Conservation (phyloP, 495 filamentous ascomycete genomes). For the Penicillium bovifimosum region DNA sequence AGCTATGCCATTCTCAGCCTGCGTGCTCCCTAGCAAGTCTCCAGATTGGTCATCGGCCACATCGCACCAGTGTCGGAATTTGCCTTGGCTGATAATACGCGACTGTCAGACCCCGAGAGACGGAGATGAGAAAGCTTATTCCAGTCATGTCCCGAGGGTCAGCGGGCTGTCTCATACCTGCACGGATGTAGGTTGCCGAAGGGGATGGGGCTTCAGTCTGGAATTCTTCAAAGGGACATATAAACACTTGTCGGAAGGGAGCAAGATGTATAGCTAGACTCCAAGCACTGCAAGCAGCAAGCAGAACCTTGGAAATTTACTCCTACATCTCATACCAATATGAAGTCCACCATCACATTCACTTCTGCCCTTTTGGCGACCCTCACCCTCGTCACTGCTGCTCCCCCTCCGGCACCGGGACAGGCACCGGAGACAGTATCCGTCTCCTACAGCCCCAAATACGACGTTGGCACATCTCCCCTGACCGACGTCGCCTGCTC, state of each 20-base stretch:
- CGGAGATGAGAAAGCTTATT: background rate
- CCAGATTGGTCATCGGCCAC: constrained; percentile 1
- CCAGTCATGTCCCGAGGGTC: constrained; percentile 3
- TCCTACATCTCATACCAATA: background rate
- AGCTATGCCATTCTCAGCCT: background rate
- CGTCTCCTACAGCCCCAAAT: constrained; percentile 36
- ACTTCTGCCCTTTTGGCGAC: constrained; percentile 16
- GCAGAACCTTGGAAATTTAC: background rate
- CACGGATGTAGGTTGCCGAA: constrained; percentile 3
- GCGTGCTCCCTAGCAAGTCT: background rate
- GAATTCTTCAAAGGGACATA: background rate
- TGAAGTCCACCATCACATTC: constrained; percentile 22
- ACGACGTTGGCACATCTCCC: constrained; percentile 36
- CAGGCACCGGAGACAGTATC: constrained; percentile 18
- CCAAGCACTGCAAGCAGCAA: background rate
- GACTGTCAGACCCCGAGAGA: too few species aligned
- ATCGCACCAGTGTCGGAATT: constrained; percentile 1
- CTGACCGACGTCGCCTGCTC: constrained; percentile 58
- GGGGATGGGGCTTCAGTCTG: background rate
- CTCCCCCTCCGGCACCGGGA: constrained; percentile 6
- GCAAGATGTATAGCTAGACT: background rate
- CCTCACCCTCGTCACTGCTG: constrained; percentile 14
- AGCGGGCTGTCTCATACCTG: constrained; percentile 21
- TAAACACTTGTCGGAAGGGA: constrained; percentile 13
- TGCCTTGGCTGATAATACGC: too few species aligned